Evolutionary conservation across 2,329 filamentous ascomycete genomes (phyloP).

Genomic region (Gnomoniopsis smithogilvyi): DNA sequence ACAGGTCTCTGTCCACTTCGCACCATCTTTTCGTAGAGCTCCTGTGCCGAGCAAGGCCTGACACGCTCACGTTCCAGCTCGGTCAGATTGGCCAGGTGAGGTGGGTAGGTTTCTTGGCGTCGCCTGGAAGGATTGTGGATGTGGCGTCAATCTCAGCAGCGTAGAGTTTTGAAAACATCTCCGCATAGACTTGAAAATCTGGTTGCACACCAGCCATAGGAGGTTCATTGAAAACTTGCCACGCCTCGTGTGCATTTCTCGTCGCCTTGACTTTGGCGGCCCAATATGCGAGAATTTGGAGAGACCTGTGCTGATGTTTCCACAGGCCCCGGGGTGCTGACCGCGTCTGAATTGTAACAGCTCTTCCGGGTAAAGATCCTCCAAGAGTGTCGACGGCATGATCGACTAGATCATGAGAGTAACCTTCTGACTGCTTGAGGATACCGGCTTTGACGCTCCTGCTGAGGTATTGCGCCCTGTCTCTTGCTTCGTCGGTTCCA

Average conservation of each 20-base stretch:
- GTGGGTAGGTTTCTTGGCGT: constrained; percentile 50
- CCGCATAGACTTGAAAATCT: constrained; percentile 46
- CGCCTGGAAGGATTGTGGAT: constrained; percentile 50
- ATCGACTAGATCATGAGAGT: constrained; percentile 44
- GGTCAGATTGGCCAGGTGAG: constrained; percentile 56
- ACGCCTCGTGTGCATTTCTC: constrained; percentile 59
- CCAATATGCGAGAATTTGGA: constrained; percentile 43
- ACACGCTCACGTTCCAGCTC: constrained; percentile 64
- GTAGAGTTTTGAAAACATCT: constrained; percentile 58
- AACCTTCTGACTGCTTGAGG: constrained; percentile 56
- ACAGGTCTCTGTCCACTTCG: constrained; percentile 44
- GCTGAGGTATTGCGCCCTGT: constrained; percentile 50
- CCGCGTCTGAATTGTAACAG: constrained; percentile 56
- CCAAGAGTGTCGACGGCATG: constrained; percentile 49
- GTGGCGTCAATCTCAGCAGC: constrained; percentile 28
- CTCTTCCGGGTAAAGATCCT: constrained; percentile 45
- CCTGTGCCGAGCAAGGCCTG: constrained; percentile 54
- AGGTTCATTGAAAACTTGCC: constrained; percentile 45
- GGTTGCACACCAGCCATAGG: constrained; percentile 33
- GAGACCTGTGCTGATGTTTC: constrained; percentile 23
- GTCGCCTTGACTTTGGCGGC: constrained; percentile 56
- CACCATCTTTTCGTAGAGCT: constrained; percentile 59
- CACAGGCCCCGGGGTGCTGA: constrained; percentile 32
- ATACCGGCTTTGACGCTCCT: constrained; percentile 50
- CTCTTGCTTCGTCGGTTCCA: constrained; percentile 55